Evolutionary conservation across 2,329 filamentous ascomycete species (phyloP).

Genomic region (Talaromyces sp.): DNA sequence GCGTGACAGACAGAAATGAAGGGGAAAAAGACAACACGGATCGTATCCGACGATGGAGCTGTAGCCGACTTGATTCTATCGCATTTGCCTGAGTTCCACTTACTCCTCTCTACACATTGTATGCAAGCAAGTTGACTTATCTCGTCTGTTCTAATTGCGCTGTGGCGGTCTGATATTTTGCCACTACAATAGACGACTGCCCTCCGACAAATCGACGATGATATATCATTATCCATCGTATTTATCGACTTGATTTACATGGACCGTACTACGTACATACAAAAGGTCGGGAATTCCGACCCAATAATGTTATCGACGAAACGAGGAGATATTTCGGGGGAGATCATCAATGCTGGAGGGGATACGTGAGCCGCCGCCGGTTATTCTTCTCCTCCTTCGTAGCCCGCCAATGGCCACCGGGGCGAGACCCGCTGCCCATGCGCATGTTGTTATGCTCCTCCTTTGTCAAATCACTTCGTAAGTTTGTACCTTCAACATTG

Average conservation of each 20-base stretch:
- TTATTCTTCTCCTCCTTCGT: constrained; percentile 3
- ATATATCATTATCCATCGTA: no score
- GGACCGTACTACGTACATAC: background rate
- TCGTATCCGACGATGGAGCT: background rate
- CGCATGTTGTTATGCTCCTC: constrained; percentile 5
- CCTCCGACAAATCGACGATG: background rate
- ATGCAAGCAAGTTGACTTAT: background rate
- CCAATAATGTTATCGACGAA: background rate
- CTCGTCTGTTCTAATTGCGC: background rate
- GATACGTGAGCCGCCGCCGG: background rate
- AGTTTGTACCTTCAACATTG: background rate
- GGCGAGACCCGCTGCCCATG: constrained; percentile 8
- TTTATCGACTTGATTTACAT: background rate
- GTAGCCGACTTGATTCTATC: constrained; percentile 1
- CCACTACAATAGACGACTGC: background rate
- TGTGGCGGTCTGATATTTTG: background rate
- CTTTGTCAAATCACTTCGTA: background rate
- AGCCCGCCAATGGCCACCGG: background rate
- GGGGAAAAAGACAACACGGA: constrained; percentile 1
- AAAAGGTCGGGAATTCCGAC: background rate
- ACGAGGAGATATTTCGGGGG: background rate
- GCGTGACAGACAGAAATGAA: constrained; percentile 5
- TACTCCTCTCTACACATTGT: background rate
- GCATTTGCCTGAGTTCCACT: constrained; percentile 7
- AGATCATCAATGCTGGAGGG: background rate